phyloP scores from a whole-genome alignment of 2,329 filamentous ascomycete genomes.

The Ophiobolus disseminans region DNA sequence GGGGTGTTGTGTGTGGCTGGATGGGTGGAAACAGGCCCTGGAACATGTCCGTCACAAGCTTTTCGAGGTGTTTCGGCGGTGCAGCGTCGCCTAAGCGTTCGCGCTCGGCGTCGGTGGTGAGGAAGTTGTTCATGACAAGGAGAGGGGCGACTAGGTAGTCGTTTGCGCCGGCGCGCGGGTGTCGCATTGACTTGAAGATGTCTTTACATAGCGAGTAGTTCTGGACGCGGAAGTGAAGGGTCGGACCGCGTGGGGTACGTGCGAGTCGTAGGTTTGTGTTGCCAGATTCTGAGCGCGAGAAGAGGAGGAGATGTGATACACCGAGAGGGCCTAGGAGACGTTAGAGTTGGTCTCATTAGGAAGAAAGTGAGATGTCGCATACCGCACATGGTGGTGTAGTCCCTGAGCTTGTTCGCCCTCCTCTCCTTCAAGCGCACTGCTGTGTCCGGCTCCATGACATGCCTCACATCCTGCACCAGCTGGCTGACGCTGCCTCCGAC shows the following conservation, averaged over 20 bases:
- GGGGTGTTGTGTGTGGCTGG: constrained; percentile 85
- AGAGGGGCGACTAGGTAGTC: constrained; percentile 86
- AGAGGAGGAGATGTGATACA: constrained; percentile 89
- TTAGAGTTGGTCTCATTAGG: too few relatives aligned
- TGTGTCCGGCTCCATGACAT: constrained; percentile 95
- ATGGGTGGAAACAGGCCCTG: constrained; percentile 96
- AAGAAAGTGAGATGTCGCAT: too few relatives aligned
- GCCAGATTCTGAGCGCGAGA: constrained; percentile 85
- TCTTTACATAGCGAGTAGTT: constrained; percentile 95
- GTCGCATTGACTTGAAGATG: constrained; percentile 81
- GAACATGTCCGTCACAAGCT: constrained; percentile 90
- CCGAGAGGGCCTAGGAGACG: too few relatives aligned
- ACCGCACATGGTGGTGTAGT: constrained; percentile 95
- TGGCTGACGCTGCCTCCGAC: constrained; percentile 92
- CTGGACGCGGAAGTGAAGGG: constrained; percentile 91
- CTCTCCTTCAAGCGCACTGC: constrained; percentile 78
- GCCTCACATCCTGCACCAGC: constrained; percentile 86
- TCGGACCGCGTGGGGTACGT: constrained; percentile 87
- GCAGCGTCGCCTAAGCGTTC: constrained; percentile 57
- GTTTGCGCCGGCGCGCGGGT: constrained; percentile 77
- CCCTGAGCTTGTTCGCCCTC: constrained; percentile 81
- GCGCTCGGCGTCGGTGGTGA: constrained; percentile 61
- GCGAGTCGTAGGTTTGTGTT: constrained; percentile 93
- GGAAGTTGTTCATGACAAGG: constrained; percentile 98
- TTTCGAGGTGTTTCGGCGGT: constrained; percentile 93